Percentiles rank a stretch among this genome's conserved stretches.
phyloP scores from a whole-genome alignment of 345 rosid genomes.

The Durio zibethinus region DNA sequence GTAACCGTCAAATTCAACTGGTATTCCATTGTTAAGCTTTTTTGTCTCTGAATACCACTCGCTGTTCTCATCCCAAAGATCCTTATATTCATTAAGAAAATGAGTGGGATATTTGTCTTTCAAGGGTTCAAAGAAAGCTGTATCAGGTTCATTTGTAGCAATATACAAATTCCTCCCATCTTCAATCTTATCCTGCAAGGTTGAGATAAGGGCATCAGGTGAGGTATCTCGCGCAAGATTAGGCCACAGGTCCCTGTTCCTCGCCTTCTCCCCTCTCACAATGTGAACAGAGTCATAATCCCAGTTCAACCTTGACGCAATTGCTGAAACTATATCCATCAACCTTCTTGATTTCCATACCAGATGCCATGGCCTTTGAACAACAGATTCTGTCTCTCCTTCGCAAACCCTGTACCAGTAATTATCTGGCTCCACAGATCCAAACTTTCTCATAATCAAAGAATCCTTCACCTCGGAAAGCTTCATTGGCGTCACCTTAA shows the following conservation, averaged over 20 bases:
- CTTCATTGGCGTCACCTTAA: conserved; percentile 72
- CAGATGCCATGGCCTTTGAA: conserved; percentile 86
- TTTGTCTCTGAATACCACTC: conserved; percentile 91
- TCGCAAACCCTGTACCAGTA: conserved; percentile 96
- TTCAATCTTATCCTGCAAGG: conserved; percentile 65
- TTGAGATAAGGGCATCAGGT: conserved; percentile 60
- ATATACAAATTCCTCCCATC: conserved; percentile 80
- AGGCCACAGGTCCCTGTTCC: conserved; percentile 82
- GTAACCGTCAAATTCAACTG: conserved; percentile 92
- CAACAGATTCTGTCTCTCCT: conserved; percentile 79
- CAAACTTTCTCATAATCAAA: conserved; percentile 86
- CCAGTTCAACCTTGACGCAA: conserved; percentile 79
- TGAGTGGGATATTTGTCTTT: conserved; percentile 82
- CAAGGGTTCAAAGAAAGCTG: conserved; percentile 65
- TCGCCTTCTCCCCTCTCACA: conserved; percentile 88
- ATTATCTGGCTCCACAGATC: conserved; percentile 85
- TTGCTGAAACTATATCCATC: conserved; percentile 79
- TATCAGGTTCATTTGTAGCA: conserved; percentile 74
- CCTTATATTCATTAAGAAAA: conserved; percentile 77
- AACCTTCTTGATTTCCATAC: conserved; percentile 90
- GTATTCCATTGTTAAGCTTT: conserved; percentile 73
- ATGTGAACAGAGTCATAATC: conserved; percentile 84
- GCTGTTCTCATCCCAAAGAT: conserved; percentile 80
- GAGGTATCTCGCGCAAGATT: conserved; percentile 78
- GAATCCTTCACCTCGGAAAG: conserved; percentile 62